Conservation (phyloP, 2,329 filamentous ascomycete genomes). For the Xylariaceae sp. region DNA sequence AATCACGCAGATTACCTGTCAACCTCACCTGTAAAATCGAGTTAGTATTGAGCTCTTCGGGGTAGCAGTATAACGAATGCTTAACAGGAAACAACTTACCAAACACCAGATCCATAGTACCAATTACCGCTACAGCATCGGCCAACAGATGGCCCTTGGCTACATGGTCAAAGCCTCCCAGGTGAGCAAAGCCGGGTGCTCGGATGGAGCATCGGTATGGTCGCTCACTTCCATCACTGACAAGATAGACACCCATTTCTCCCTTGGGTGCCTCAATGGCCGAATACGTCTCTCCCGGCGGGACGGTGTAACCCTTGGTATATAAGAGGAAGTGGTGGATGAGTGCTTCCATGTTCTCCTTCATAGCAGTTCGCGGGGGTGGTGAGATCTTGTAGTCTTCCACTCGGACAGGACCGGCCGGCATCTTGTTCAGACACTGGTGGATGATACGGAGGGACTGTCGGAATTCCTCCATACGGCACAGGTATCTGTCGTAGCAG, state of each 20-base stretch:
- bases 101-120: constrained; percentile 84
- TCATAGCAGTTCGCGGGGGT: constrained; percentile 95
- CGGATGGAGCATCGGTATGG: constrained; percentile 97
- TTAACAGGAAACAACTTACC: constrained; percentile 48
- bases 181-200: constrained; percentile 91
- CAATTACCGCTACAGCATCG: constrained; percentile 94
- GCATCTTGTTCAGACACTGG: constrained; percentile 99
- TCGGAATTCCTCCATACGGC: constrained; percentile 99
- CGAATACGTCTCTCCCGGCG: constrained; percentile 95
- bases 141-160: constrained; percentile 88
- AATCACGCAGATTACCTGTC: constrained; percentile 43
- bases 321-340: constrained; percentile 99
- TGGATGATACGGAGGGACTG: constrained; percentile 97
- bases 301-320: constrained; percentile 96
- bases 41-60: constrained; percentile 31
- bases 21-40: constrained; percentile 47
- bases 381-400: constrained; percentile 99
- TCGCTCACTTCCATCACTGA: constrained; percentile 92
- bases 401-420: constrained; percentile 83
- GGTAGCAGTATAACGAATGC: background rate
- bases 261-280: constrained; percentile 99
- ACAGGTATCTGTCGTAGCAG: constrained; percentile 98
- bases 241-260: constrained; percentile 96
- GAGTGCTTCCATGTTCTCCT: constrained; percentile 99
- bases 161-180: constrained; percentile 91